These are phyloP conservation scores for Pseudogymnoascus sp. DNA, from an alignment of 2,329 filamentous ascomycete genomes.

Conservation along the genomic window DNA sequence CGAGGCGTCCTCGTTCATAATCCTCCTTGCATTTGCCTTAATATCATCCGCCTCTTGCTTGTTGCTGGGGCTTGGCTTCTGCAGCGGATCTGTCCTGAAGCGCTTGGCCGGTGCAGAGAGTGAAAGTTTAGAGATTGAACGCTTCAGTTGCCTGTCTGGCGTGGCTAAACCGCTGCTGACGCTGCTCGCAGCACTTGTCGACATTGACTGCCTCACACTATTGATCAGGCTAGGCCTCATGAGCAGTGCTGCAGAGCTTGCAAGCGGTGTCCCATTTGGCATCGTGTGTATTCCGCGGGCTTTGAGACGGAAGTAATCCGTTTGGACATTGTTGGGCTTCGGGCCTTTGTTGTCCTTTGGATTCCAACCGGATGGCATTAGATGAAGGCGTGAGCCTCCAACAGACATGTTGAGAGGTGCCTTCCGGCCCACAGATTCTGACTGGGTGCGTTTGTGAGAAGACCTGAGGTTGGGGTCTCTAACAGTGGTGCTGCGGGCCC, in stretches of 20 bases:
- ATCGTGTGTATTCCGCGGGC: slow-evolving; percentile 29
- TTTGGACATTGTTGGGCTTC: slow-evolving; percentile 27
- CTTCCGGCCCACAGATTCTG: background rate
- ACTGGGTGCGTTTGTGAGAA: slow-evolving; percentile 6
- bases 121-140: slow-evolving; percentile 11
- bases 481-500: background rate
- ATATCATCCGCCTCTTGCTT: slow-evolving; percentile 18
- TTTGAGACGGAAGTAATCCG: slow-evolving; percentile 31
- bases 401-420: slow-evolving; percentile 3
- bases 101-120: slow-evolving; percentile 3
- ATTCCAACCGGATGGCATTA: slow-evolving; percentile 2
- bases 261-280: slow-evolving; percentile 25
- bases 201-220: slow-evolving; percentile 17
- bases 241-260: slow-evolving; percentile 23
- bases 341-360: slow-evolving; percentile 3
- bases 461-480: background rate
- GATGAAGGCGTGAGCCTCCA: background rate
- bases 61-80: slow-evolving; percentile 22
- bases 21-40: slow-evolving; percentile 10
- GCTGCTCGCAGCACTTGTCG: slow-evolving; percentile 16
- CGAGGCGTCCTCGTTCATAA: background rate
- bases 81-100: background rate
- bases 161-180: background rate
- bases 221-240: slow-evolving; percentile 24
- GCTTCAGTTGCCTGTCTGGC: slow-evolving; percentile 14